A percentile compares a stretch with the other conserved stretches of the same genome.
phyloP scores from a whole-genome alignment of 805 yeast species.

The Candida germanica region DNA sequence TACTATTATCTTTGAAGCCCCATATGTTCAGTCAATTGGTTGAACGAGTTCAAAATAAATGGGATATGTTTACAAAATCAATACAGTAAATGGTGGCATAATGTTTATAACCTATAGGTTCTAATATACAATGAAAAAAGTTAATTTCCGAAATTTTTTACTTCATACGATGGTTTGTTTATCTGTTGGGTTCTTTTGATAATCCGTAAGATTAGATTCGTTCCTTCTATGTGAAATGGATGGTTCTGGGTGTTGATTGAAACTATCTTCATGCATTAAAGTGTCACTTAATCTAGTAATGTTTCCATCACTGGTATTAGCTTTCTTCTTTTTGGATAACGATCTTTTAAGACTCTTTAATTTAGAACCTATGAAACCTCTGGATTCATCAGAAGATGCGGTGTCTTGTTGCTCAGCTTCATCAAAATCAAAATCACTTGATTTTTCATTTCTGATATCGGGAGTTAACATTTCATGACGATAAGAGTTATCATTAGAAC shows the following conservation, averaged over 20 bases:
- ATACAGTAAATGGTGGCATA: conserved; percentile 25
- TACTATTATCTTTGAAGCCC: conserved; percentile 8
- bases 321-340: conserved; percentile 28
- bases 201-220: conserved; percentile 20
- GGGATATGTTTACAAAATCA: conserved; percentile 16
- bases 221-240: conserved; percentile 20
- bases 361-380: conserved; percentile 35
- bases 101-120: conserved; percentile 11
- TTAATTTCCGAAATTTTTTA: neutral
- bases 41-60: neutral
- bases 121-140: conserved; percentile 1
- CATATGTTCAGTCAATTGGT: neutral
- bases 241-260: conserved; percentile 9
- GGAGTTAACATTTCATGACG: conserved; percentile 26
- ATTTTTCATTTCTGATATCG: conserved; percentile 27
- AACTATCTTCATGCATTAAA: conserved; percentile 14
- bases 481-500: conserved; percentile 18
- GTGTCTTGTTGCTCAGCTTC: conserved; percentile 8
- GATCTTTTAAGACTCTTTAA: conserved; percentile 38
- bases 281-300: conserved; percentile 27
- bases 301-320: conserved; percentile 14
- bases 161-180: conserved; percentile 23
- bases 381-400: conserved; percentile 10
- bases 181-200: conserved; percentile 20
- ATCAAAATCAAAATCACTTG: conserved; percentile 8